A percentile compares a stretch with the other conserved stretches of the same genome.
These are phyloP conservation scores for Inga oerstediana DNA, from an alignment of 306 rosid genomes.

Conservation along the genomic window DNA sequence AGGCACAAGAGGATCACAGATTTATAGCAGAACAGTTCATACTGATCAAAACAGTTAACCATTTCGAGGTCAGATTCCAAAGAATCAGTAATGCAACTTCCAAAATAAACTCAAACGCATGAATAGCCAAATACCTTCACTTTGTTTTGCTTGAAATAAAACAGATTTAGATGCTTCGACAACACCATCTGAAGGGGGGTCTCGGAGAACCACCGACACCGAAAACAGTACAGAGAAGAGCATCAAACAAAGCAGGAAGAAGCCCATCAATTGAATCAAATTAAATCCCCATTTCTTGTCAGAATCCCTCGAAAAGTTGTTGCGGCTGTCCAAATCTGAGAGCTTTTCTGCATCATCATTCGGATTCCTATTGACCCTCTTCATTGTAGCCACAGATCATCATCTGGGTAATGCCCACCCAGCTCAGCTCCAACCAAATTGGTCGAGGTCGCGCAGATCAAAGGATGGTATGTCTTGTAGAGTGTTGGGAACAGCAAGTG, in stretches of 20 bases:
- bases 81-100: not conserved
- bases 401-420: constrained; percentile 45
- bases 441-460: not conserved
- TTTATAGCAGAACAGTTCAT: not conserved
- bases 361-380: constrained; percentile 48
- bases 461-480: not conserved
- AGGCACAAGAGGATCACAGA: not conserved
- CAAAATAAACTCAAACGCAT: not conserved
- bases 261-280: constrained; percentile 61
- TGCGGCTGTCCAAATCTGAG: constrained; percentile 36
- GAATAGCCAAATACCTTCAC: constrained; percentile 43
- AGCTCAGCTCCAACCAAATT: not conserved
- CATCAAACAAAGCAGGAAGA: constrained; percentile 61
- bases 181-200: constrained; percentile 76
- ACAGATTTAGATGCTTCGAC: constrained; percentile 34
- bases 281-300: constrained; percentile 42
- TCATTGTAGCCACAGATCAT: constrained; percentile 47
- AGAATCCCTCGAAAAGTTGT: constrained; percentile 35
- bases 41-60: not conserved
- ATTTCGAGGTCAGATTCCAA: not conserved
- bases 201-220: constrained; percentile 66
- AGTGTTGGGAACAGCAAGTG: not conserved
- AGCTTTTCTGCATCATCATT: constrained; percentile 29
- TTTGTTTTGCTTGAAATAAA: constrained; percentile 33
- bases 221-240: constrained; percentile 77